Evolutionary conservation across 78 protist genomes (phyloP), one percentile per base, ranked within the genome.

Genomic region (Cavenderia fasciculata): DNA sequence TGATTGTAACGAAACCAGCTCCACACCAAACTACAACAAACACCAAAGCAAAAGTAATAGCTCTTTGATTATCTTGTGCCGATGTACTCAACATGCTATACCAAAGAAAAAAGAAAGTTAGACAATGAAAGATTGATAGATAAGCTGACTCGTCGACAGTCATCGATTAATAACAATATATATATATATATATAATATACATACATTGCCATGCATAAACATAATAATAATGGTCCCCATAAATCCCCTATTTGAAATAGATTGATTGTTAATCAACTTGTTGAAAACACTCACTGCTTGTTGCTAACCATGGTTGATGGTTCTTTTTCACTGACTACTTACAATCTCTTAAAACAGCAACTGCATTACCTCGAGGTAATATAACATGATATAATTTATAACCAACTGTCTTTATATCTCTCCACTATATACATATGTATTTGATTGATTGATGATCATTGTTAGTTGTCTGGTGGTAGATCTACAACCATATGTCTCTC

Each of bases 21-120:
- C 99, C 98, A 41, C 71, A 21, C 96, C 96, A 96, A 36, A 98
- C 71, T 52, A 97, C 93, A 41, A 96, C 95, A 76, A 98, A 98
- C 10, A 95, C 97, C 6, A 88, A 40, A 29, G 97, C 82, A 71
- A 98, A 98, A 7, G 94, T 96, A 23, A 92, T 78, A 2, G 90
- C 85, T 46, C 40, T 44, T 73, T 97, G 97, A 8, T 77, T 72
- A 2, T 86, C 49, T 25, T 31, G 36, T 4, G 94, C 93, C 6
- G 73, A 51, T 25, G 61, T 44, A 43, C 86, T 51, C 40, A 91
- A 71, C 33, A 91, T 41, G 19, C 88, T 78, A 44, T 16, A 34
- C 7, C 27, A 18, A 2, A 54, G 25, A 59, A 41, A 33, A 23
- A 41, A 23, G 29, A 19, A 10, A 76, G 16, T 16, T n/a, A 52